These are phyloP conservation scores for Eucalyptus sp. DNA, from an alignment of 345 rosid species.

Conservation along the genomic window DNA sequence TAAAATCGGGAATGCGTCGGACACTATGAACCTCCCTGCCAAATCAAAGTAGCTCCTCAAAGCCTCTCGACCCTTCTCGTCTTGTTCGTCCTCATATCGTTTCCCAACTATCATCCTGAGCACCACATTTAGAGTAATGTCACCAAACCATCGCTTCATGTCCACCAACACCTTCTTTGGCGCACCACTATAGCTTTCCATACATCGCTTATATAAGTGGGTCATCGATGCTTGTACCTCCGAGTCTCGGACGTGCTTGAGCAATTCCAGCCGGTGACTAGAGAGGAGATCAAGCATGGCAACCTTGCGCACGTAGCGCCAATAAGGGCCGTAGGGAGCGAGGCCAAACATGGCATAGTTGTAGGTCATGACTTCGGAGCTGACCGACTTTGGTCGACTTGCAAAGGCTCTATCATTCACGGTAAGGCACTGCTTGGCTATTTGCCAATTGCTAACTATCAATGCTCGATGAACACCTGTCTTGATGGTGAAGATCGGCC, in stretches of 20 bases:
- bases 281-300: conserved; percentile 19
- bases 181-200: background rate
- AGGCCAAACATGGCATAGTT: conserved; percentile 1
- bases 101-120: conserved; percentile 5
- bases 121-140: conserved; percentile 4
- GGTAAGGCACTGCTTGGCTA: conserved; percentile 15
- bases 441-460: conserved; percentile 13
- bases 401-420: conserved; percentile 13
- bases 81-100: background rate
- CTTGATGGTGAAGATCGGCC: conserved; percentile 20
- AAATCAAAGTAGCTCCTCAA: background rate
- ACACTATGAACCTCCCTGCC: conserved; percentile 5
- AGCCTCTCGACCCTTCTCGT: background rate
- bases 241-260: background rate
- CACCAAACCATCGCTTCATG: conserved; percentile 17
- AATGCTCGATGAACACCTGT: conserved; percentile 6
- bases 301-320: conserved; percentile 18
- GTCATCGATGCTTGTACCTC: background rate
- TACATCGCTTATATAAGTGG: background rate
- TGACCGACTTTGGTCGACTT: background rate
- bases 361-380: conserved; percentile 1
- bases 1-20: conserved; percentile 15
- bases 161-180: background rate
- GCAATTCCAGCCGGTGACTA: conserved; percentile 6
- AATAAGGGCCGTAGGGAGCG: conserved; percentile 11